Percentiles rank a stretch among this genome's conserved stretches.
Conservation (phyloP, 139 green algal genomes). For the Zygnema cylindricum region DNA sequence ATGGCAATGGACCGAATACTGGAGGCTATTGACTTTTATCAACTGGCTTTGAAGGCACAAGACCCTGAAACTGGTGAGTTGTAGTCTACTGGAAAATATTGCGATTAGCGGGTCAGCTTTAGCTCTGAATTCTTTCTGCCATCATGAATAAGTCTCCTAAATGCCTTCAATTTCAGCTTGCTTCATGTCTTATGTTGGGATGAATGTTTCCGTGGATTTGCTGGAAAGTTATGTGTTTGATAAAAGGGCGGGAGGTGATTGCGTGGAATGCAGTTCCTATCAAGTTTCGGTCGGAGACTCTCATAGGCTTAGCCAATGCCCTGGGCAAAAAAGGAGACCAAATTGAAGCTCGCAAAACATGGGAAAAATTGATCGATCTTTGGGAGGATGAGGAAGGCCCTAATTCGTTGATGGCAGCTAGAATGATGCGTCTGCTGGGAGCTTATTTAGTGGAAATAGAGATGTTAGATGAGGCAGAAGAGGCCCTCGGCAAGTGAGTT, state of each 20-base stretch:
- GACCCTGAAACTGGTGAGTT: background rate
- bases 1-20: background rate
- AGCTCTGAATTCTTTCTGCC: no score
- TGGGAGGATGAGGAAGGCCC: background rate
- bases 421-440: background rate
- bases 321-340: background rate
- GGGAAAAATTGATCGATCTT: background rate
- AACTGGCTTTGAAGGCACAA: background rate
- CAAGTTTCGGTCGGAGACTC: background rate
- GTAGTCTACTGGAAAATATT: background rate
- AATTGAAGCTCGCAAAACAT: background rate
- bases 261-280: background rate
- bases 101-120: no score
- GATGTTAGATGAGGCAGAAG: background rate
- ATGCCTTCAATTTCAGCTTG: no score
- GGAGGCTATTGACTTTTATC: background rate
- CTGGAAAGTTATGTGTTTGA: no score
- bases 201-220: no score
- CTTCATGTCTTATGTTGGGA: no score
- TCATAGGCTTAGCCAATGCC: background rate
- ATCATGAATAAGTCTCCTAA: no score
- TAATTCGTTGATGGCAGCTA: background rate
- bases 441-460: background rate
- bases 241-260: no score
- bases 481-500: background rate